These are phyloP conservation scores for Pseudevernia furfuracea DNA, from an alignment of 495 filamentous ascomycete genomes.

Conservation along the genomic window DNA sequence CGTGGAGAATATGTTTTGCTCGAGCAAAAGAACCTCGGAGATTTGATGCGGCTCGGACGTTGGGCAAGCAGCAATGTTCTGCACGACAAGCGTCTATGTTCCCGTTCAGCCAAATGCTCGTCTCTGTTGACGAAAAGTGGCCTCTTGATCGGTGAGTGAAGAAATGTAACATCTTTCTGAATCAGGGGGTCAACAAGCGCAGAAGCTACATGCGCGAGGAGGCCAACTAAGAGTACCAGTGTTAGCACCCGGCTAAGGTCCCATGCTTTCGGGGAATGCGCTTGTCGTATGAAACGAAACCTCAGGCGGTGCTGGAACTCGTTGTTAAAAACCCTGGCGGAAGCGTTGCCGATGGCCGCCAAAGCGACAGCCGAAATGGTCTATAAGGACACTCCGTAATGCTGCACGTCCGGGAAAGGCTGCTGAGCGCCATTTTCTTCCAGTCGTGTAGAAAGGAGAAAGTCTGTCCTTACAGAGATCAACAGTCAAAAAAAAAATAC, in stretches of 20 bases:
- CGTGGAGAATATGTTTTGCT: neutral
- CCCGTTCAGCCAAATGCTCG: neutral
- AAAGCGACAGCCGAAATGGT: neutral
- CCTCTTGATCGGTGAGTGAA: neutral
- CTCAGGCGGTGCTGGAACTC: neutral
- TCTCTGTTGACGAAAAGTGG: neutral
- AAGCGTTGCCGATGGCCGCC: neutral
- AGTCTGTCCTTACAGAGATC: neutral
- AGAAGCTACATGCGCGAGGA: conserved; percentile 1
- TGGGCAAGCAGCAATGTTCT: neutral
- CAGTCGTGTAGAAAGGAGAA: neutral
- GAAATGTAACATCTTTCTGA: neutral
- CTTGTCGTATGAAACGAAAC: neutral
- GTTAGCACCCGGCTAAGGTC: neutral
- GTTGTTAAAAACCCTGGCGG: neutral
- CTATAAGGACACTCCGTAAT: neutral
- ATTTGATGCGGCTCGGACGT: too few relatives aligned
- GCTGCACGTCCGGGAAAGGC: neutral
- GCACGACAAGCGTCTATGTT: neutral
- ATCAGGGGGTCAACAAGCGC: neutral
- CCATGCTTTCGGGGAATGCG: neutral
- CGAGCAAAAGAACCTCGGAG: neutral
- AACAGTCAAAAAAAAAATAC: neutral
- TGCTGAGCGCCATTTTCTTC: neutral
- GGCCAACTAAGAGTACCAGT: neutral